A percentile compares a stretch with the other conserved stretches of the same genome.
Conservation (phyloP, 306 rosid species). For the Urtica urens region DNA sequence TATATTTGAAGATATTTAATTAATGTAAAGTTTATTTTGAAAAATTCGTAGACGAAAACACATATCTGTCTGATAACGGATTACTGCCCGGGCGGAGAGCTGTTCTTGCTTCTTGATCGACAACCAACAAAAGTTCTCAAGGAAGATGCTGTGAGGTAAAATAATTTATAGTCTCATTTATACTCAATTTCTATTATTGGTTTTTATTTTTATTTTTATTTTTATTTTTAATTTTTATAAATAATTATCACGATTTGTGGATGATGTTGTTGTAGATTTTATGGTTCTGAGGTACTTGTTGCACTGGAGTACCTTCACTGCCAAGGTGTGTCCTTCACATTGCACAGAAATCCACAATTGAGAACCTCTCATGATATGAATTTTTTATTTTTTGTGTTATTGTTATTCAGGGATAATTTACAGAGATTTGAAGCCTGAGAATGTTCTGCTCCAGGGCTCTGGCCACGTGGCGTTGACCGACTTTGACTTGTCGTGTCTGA, state of each 20-base stretch:
- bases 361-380: too few relatives aligned
- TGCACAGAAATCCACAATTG: not conserved
- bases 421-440: constrained; percentile 95
- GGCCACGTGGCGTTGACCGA: constrained; percentile 85
- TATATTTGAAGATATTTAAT: not conserved
- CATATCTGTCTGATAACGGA: constrained; percentile 95
- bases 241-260: too few relatives aligned
- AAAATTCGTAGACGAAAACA: constrained; percentile 68
- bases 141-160: constrained; percentile 79
- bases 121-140: constrained; percentile 79
- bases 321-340: constrained; percentile 51
- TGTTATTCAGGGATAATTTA: constrained; percentile 66
- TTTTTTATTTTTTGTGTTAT: constrained; percentile 3
- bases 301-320: constrained; percentile 99
- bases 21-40: too few relatives aligned
- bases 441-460: constrained; percentile 63
- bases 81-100: constrained; percentile 90
- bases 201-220: not conserved
- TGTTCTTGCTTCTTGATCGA: constrained; percentile 76
- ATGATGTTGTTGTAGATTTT: constrained; percentile 46
- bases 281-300: constrained; percentile 70
- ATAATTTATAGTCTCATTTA: not conserved
- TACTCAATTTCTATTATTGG: not conserved
- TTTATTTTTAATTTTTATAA: constrained; percentile 5
- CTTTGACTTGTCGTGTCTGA: constrained; percentile 86